phyloP scores from a whole-genome alignment of 2,329 filamentous ascomycete genomes.

The Claviceps pusilla region DNA sequence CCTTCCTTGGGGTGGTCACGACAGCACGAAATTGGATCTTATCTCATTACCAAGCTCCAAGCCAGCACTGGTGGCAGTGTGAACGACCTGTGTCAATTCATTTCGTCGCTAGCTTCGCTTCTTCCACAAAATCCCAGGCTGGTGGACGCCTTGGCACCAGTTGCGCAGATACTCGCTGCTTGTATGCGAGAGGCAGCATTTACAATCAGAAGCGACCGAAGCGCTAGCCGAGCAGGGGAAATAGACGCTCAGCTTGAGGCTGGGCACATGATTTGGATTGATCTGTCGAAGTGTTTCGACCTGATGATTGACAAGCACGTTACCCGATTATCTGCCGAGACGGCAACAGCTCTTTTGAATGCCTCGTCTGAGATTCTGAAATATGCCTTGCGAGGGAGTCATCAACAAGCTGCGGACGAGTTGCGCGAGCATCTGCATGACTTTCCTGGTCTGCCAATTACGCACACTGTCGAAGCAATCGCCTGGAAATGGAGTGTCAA shows the following conservation, averaged over 20 bases:
- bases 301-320: conserved; percentile 39
- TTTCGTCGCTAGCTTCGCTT: conserved; percentile 25
- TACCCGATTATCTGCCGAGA: conserved; percentile 34
- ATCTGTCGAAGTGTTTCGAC: conserved; percentile 27
- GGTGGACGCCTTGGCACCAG: conserved; percentile 25
- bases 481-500: conserved; percentile 54
- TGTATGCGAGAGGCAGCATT: conserved; percentile 18
- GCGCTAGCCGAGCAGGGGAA: conserved; percentile 9
- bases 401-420: conserved; percentile 19
- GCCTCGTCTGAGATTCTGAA: conserved; percentile 31
- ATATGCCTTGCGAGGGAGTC: conserved; percentile 22
- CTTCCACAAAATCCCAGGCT: conserved; percentile 32
- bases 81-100: conserved; percentile 25
- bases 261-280: conserved; percentile 28
- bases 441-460: conserved; percentile 23
- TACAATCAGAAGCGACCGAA: conserved; percentile 6
- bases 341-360: conserved; percentile 22
- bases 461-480: conserved; percentile 34
- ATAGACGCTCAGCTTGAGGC: conserved; percentile 21
- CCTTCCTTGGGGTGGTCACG: conserved; percentile 4
- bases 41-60: conserved; percentile 31
- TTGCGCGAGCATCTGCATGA: conserved; percentile 12
- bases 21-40: conserved; percentile 11
- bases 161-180: conserved; percentile 21
- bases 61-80: conserved; percentile 27